Conservation (phyloP, 176 grass and related monocot genomes). For the Puya raimondii region DNA sequence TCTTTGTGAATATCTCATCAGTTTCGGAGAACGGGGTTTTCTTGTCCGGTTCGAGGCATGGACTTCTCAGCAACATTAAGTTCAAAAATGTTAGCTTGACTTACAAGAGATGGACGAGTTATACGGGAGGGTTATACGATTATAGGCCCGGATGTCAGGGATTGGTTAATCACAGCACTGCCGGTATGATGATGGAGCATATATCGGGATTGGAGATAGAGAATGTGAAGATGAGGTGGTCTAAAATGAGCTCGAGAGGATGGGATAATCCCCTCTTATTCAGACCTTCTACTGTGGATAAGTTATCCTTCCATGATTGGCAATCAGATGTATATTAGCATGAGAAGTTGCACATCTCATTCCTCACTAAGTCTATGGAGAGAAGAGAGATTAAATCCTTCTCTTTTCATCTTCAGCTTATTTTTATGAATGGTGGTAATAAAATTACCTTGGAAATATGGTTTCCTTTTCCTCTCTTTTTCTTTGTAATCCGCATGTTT, state of each 20-base stretch:
- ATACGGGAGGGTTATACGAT: conserved; percentile 55
- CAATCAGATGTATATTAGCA: conserved; percentile 37
- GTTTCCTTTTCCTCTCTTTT: too few species aligned
- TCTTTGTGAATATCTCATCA: conserved; percentile 71
- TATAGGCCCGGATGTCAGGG: conserved; percentile 60
- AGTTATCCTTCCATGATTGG: conserved; percentile 66
- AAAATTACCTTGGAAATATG: neutral
- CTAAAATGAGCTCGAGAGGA: conserved; percentile 25
- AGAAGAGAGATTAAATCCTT: too few species aligned
- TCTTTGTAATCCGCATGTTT: too few species aligned
- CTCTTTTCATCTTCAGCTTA: neutral
- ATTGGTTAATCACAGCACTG: conserved; percentile 53
- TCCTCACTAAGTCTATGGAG: neutral
- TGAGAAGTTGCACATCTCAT: neutral
- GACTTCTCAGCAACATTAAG: conserved; percentile 47
- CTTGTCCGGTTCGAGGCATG: conserved; percentile 48
- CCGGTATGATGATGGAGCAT: conserved; percentile 80
- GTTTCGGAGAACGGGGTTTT: conserved; percentile 84
- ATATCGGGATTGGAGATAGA: conserved; percentile 68
- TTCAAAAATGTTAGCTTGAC: conserved; percentile 67
- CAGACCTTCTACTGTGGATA: conserved; percentile 41
- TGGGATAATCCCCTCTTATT: conserved; percentile 57
- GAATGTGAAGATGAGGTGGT: conserved; percentile 82
- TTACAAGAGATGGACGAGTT: conserved; percentile 61
- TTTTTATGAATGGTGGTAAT: conserved; percentile 25